Evolutionary conservation across 2,329 filamentous ascomycete species (phyloP).

Genomic region (Shiraia sp.): DNA sequence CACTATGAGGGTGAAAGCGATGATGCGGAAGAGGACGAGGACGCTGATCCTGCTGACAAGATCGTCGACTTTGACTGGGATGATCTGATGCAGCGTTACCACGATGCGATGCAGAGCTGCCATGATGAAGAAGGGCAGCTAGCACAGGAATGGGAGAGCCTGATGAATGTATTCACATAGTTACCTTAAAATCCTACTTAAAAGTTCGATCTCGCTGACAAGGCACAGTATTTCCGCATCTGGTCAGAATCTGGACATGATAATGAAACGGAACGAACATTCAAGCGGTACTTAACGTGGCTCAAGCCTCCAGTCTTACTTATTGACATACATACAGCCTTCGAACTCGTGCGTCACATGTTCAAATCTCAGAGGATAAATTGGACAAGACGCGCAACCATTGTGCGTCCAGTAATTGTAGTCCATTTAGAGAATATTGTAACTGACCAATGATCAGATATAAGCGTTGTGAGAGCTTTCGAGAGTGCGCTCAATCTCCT

Average conservation of each 20-base stretch:
- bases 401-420: conserved; percentile 60
- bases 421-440: background rate
- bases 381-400: conserved; percentile 78
- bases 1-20: conserved; percentile 5
- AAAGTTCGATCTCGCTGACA: background rate
- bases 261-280: conserved; percentile 75
- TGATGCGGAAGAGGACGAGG: conserved; percentile 18
- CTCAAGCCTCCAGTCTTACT: background rate
- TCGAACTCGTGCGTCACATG: conserved; percentile 76
- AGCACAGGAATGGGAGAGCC: conserved; percentile 65
- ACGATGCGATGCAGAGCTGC: conserved; percentile 65
- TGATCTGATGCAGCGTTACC: conserved; percentile 72
- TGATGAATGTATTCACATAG: conserved; percentile 38
- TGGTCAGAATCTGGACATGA: conserved; percentile 76
- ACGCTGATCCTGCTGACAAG: conserved; percentile 29
- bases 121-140: conserved; percentile 67
- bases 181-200: background rate
- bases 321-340: conserved; percentile 56
- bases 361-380: conserved; percentile 72
- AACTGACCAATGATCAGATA: conserved; percentile 37
- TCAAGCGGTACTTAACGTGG: conserved; percentile 64
- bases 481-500: conserved; percentile 54
- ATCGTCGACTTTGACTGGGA: conserved; percentile 73
- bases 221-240: conserved; percentile 71
- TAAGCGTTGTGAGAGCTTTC: conserved; percentile 53